These are phyloP conservation scores for Hawksworthiomyces lignivorus DNA, from an alignment of 2,329 filamentous ascomycete genomes.

Conservation along the genomic window DNA sequence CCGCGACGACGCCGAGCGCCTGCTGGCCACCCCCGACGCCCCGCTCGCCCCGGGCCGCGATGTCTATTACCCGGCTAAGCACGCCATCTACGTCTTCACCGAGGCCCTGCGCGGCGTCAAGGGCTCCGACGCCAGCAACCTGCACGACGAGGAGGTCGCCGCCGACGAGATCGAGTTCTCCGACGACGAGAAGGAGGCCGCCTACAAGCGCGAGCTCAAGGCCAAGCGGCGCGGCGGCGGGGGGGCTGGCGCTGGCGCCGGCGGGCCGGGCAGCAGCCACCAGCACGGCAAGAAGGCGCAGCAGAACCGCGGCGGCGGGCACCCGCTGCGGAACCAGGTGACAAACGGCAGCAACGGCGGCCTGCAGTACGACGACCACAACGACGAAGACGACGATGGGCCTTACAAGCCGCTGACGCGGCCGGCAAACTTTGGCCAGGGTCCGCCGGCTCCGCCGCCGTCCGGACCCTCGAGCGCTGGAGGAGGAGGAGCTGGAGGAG, in stretches of 20 bases:
- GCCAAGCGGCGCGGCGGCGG: constrained; percentile 51
- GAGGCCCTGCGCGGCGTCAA: constrained; percentile 71
- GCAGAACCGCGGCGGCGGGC: constrained; percentile 10
- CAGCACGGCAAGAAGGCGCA: constrained; percentile 19
- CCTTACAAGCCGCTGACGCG: constrained; percentile 65
- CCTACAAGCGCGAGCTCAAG: constrained; percentile 65
- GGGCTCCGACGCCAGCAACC: constrained; percentile 88
- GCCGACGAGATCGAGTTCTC: constrained; percentile 92
- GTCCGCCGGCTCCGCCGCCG: constrained; percentile 33
- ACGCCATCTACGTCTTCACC: constrained; percentile 82
- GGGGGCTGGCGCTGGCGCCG: constrained; percentile 24
- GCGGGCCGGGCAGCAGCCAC: constrained; percentile 16
- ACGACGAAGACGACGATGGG: constrained; percentile 56
- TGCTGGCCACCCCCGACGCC: constrained; percentile 54
- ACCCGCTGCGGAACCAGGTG: constrained; percentile 33
- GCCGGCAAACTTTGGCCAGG: constrained; percentile 54
- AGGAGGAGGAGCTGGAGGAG: constrained; percentile 14
- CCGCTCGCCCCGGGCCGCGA: constrained; percentile 61
- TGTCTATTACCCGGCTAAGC: constrained; percentile 71
- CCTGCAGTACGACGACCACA: constrained; percentile 60
- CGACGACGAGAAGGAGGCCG: constrained; percentile 88
- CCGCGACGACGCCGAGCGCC: constrained; percentile 42
- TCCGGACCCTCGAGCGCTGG: constrained; percentile 26
- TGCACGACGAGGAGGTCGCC: constrained; percentile 84
- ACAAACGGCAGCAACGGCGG: constrained; percentile 28